These are phyloP conservation scores for Kurtzmaniella quercitrusa DNA, from an alignment of 1,139 yeast genomes.

Conservation along the genomic window DNA sequence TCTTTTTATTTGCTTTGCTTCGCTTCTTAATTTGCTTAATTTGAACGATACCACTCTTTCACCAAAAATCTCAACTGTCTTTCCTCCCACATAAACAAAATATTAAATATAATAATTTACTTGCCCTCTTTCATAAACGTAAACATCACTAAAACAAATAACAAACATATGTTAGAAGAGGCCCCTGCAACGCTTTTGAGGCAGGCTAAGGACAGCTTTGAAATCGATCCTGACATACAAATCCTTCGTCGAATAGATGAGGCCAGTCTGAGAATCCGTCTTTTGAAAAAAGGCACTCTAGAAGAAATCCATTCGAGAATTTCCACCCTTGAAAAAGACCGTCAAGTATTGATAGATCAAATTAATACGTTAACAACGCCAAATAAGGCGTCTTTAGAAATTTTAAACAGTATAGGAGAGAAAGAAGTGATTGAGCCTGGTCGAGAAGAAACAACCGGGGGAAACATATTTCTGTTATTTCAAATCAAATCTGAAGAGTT, in stretches of 20 bases:
- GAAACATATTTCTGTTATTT: slow-evolving; percentile 25
- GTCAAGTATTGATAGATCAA: slow-evolving; percentile 18
- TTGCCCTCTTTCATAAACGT: no score
- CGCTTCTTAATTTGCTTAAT: neutral
- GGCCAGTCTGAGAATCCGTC: slow-evolving; percentile 26
- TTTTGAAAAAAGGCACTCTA: slow-evolving; percentile 21
- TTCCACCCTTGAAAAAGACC: slow-evolving; percentile 17
- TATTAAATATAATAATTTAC: no score
- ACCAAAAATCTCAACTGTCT: no score
- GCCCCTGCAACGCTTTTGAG: slow-evolving; percentile 36
- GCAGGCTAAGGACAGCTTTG: slow-evolving; percentile 44
- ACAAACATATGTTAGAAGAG: slow-evolving; percentile 21
- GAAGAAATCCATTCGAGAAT: slow-evolving; percentile 19
- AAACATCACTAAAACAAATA: slow-evolving; percentile 3
- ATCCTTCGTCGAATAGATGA: slow-evolving; percentile 46
- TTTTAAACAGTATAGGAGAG: slow-evolving; percentile 9
- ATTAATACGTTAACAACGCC: slow-evolving; percentile 13
- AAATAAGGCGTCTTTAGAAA: slow-evolving; percentile 11
- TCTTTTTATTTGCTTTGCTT: no score
- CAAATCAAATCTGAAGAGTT: slow-evolving; percentile 28
- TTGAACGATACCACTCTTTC: neutral
- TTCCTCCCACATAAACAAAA: no score
- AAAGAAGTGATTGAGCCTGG: neutral
- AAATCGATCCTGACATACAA: slow-evolving; percentile 49
- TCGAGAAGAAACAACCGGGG: slow-evolving; percentile 9